These are phyloP conservation scores for Erodium maritimum DNA, from an alignment of 345 rosid genomes.

Conservation along the genomic window DNA sequence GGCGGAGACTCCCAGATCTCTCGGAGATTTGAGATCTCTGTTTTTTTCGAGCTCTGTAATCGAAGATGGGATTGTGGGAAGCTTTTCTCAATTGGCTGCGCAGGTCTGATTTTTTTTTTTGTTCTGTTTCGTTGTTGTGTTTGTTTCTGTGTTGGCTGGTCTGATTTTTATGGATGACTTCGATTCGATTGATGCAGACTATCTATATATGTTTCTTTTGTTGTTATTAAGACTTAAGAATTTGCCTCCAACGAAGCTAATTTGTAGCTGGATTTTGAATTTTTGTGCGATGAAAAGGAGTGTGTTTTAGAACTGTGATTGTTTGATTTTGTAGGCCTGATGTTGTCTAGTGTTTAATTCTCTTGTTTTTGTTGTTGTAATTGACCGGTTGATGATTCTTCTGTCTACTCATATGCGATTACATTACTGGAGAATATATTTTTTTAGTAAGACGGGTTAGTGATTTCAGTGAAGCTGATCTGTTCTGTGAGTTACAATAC, in stretches of 20 bases:
- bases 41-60: not conserved
- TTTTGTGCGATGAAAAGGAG: not conserved
- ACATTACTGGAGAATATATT: too few relatives aligned
- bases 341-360: too few relatives aligned
- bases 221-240: not conserved
- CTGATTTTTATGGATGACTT: not conserved
- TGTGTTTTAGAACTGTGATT: not conserved
- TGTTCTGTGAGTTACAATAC: too few relatives aligned
- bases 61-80: constrained; percentile 54
- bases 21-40: constrained; percentile 4
- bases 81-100: constrained; percentile 78
- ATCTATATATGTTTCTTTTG: not conserved
- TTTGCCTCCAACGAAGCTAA: too few relatives aligned
- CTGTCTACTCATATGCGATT: too few relatives aligned
- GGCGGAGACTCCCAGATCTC: not conserved
- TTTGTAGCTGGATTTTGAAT: not conserved
- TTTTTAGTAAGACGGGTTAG: too few relatives aligned
- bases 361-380: too few relatives aligned
- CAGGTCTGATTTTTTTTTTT: constrained; percentile 22
- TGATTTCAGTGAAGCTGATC: too few relatives aligned
- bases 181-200: too few relatives aligned
- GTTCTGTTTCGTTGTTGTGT: not conserved
- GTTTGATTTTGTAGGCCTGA: too few relatives aligned
- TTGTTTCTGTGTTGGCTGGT: too few relatives aligned
- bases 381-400: too few relatives aligned